These are phyloP conservation scores for Xylariaceae sp. DNA, from an alignment of 2,329 filamentous ascomycete genomes.

Conservation along the genomic window DNA sequence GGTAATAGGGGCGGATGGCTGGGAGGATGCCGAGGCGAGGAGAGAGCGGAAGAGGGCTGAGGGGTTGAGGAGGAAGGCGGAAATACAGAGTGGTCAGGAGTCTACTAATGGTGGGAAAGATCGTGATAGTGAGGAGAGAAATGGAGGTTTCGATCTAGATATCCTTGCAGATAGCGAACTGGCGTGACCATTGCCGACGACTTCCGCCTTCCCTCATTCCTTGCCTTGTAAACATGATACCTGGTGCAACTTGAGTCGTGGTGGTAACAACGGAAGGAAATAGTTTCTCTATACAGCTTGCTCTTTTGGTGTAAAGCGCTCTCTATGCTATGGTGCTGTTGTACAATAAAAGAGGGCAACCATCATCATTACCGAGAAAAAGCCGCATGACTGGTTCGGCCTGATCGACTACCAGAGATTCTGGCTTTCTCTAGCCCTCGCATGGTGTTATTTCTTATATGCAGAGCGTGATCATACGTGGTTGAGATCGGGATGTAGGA, in stretches of 20 bases:
- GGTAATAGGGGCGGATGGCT: slow-evolving; percentile 35
- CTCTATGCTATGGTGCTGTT: slow-evolving; percentile 31
- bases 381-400: too few species aligned
- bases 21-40: slow-evolving; percentile 52
- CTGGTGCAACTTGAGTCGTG: not conserved
- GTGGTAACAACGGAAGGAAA: slow-evolving; percentile 3
- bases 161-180: slow-evolving; percentile 22
- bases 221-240: too few species aligned
- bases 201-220: too few species aligned
- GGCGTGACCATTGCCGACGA: slow-evolving; percentile 20
- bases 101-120: slow-evolving; percentile 6
- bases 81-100: slow-evolving; percentile 29
- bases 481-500: too few species aligned
- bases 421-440: too few species aligned
- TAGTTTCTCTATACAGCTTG: slow-evolving; percentile 24
- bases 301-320: slow-evolving; percentile 17
- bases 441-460: too few species aligned
- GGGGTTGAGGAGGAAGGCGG: slow-evolving; percentile 51
- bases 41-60: slow-evolving; percentile 55
- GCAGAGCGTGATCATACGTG: too few species aligned
- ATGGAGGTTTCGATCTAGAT: slow-evolving; percentile 14
- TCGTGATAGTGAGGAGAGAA: slow-evolving; percentile 16
- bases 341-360: too few species aligned
- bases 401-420: too few species aligned
- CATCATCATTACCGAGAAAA: too few species aligned